phyloP scores from a whole-genome alignment of 371 early-diverging fungal genomes.

The Rhizopus delemar region DNA sequence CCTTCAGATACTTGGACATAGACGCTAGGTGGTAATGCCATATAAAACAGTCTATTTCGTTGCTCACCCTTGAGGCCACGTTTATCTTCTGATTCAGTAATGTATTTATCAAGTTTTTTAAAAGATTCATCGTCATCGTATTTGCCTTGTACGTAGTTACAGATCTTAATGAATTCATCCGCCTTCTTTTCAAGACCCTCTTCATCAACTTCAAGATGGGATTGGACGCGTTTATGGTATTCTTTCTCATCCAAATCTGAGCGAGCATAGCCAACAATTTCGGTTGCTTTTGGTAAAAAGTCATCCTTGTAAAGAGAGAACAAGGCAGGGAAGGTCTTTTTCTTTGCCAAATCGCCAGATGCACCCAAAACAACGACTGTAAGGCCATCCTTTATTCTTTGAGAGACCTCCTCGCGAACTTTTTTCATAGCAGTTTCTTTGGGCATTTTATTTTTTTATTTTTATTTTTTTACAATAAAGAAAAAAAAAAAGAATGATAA shows the following conservation, averaged over 20 bases:
- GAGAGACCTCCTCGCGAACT: slow-evolving; percentile 23
- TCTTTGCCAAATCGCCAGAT: slow-evolving; percentile 94
- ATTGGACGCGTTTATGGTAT: slow-evolving; percentile 76
- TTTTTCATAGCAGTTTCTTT: slow-evolving; percentile 6
- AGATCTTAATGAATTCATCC: slow-evolving; percentile 68
- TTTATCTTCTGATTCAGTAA: slow-evolving; percentile 58
- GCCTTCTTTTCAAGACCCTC: slow-evolving; percentile 58
- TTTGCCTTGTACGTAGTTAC: slow-evolving; percentile 83
- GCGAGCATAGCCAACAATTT: slow-evolving; percentile 96
- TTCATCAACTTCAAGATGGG: slow-evolving; percentile 58
- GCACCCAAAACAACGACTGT: slow-evolving; percentile 79
- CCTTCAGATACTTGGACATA: slow-evolving; percentile 84
- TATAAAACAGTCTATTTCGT: slow-evolving; percentile 86
- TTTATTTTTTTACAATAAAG: neutral
- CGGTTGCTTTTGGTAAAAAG: slow-evolving; percentile 73
- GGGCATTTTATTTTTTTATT: neutral
- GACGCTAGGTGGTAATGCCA: slow-evolving; percentile 97
- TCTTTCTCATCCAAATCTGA: slow-evolving; percentile 71
- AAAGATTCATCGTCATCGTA: slow-evolving; percentile 86
- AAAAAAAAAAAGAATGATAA: slow-evolving; percentile 1
- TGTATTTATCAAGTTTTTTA: slow-evolving; percentile 58
- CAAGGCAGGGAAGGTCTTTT: slow-evolving; percentile 98
- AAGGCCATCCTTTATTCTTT: slow-evolving; percentile 26
- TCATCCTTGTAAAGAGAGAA: slow-evolving; percentile 80
- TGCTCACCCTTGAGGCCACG: slow-evolving; percentile 35